phyloP scores from a whole-genome alignment of 2,329 filamentous ascomycete genomes.

The Phialophora macrospora region DNA sequence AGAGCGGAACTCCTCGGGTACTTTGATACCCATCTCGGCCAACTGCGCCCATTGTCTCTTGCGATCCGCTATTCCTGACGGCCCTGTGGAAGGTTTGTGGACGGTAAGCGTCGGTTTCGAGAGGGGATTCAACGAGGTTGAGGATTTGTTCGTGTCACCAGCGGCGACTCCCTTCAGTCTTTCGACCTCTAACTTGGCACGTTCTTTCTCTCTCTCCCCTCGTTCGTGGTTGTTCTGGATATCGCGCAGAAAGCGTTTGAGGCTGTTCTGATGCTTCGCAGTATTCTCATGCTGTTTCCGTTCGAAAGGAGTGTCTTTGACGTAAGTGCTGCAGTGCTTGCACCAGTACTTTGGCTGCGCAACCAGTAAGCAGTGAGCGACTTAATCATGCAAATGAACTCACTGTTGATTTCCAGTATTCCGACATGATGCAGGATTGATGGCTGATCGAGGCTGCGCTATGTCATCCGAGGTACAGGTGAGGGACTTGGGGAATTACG shows the following conservation, averaged over 20 bases:
- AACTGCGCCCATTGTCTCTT: constrained; percentile 87
- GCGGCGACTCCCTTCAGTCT: constrained; percentile 78
- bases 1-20: constrained; percentile 76
- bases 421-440: constrained; percentile 68
- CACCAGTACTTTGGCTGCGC: constrained; percentile 87
- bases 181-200: constrained; percentile 82
- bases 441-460: constrained; percentile 9
- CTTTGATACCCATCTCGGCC: constrained; percentile 80
- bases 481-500: constrained; percentile 16
- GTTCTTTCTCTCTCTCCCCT: constrained; percentile 78
- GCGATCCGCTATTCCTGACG: constrained; percentile 65
- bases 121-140: constrained; percentile 41
- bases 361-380: constrained; percentile 36
- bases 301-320: constrained; percentile 91
- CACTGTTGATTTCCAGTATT: constrained; percentile 97
- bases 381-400: constrained; percentile 26
- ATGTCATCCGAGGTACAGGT: constrained; percentile 24
- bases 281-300: constrained; percentile 87
- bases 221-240: constrained; percentile 84
- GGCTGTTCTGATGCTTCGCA: constrained; percentile 77
- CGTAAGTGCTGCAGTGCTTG: constrained; percentile 90
- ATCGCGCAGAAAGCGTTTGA: constrained; percentile 88
- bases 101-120: constrained; percentile 39
- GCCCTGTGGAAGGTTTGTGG: constrained; percentile 43
- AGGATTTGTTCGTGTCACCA: constrained; percentile 43